A percentile compares a stretch with the other conserved stretches of the same genome.
Conservation (phyloP, 2,329 filamentous ascomycete species). For the Claviceps humidiphila region DNA sequence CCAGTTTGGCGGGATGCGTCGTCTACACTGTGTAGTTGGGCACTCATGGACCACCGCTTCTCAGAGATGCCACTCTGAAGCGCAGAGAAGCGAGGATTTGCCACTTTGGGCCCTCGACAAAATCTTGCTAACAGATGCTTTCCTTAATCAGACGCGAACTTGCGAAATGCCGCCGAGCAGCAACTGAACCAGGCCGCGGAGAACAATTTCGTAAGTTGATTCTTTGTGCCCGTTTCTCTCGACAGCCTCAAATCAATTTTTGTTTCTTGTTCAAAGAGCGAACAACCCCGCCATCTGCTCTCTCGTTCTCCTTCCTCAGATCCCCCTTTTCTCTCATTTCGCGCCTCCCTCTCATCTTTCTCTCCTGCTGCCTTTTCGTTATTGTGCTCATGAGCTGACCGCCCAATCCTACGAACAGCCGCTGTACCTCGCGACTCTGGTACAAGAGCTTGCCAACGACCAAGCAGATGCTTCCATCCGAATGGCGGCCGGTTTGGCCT, state of each 20-base stretch:
- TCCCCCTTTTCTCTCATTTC: background rate
- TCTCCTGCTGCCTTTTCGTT: background rate
- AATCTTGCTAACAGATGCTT: conserved; percentile 4
- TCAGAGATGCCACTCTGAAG: background rate
- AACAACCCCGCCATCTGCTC: background rate
- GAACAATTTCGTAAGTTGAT: conserved; percentile 71
- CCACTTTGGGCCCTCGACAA: background rate
- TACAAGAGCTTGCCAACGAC: conserved; percentile 89
- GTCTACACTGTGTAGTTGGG: background rate
- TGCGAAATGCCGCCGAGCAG: conserved; percentile 84
- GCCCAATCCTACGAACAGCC: conserved; percentile 41
- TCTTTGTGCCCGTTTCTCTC: background rate
- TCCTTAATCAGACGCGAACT: conserved; percentile 63
- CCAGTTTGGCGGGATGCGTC: background rate
- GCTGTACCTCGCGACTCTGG: conserved; percentile 83
- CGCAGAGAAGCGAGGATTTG: background rate
- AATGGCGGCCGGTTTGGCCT: conserved; percentile 84
- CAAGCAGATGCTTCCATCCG: conserved; percentile 69
- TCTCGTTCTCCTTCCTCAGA: background rate
- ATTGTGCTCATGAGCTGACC: conserved; percentile 1
- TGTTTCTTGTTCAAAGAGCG: background rate
- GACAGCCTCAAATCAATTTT: conserved; percentile 2
- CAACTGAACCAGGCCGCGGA: conserved; percentile 88
- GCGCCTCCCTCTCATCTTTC: too few species aligned
- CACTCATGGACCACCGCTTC: too few species aligned